Evolutionary conservation across 495 filamentous ascomycete genomes (phyloP).

Genomic region (Neurospora discreta): DNA sequence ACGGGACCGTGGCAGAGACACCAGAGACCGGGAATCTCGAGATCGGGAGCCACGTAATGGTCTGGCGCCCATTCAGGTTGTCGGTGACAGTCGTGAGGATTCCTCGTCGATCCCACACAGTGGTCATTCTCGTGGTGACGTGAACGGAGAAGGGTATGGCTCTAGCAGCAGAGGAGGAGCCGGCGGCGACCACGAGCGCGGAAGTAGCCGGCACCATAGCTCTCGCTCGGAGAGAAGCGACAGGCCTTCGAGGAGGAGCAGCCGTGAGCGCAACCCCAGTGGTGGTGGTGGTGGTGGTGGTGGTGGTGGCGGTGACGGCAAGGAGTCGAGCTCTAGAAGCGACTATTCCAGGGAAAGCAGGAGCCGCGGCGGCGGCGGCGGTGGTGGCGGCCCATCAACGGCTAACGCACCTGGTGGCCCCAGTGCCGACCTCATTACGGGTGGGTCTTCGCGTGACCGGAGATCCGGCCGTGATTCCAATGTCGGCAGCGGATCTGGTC

Average conservation of each 20-base stretch:
- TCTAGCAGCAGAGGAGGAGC: conserved; percentile 13
- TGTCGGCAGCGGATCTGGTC: conserved; percentile 8
- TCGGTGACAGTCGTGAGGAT: conserved; percentile 18
- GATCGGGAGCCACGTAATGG: conserved; percentile 3
- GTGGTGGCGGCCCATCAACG: conserved; percentile 14
- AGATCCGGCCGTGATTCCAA: conserved; percentile 16
- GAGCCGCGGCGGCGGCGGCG: conserved; percentile 24
- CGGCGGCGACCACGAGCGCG: conserved; percentile 29
- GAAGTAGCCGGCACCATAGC: conserved; percentile 31
- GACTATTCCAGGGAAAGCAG: conserved; percentile 25
- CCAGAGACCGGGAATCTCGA: neutral
- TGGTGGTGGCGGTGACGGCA: conserved; percentile 17
- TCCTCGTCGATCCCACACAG: neutral
- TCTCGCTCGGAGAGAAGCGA: conserved; percentile 28
- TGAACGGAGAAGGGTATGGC: conserved; percentile 25
- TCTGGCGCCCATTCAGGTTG: conserved; percentile 19
- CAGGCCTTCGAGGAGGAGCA: conserved; percentile 30
- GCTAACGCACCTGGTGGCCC: neutral
- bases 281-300: conserved; percentile 9
- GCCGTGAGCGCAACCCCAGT: conserved; percentile 27
- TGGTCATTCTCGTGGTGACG: neutral
- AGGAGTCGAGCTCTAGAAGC: conserved; percentile 21
- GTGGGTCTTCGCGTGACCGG: conserved; percentile 3
- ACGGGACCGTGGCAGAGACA: neutral
- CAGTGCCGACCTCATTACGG: conserved; percentile 10